Conservation (phyloP, 768 basidiomycete genomes). For the Suillus subaureus region DNA sequence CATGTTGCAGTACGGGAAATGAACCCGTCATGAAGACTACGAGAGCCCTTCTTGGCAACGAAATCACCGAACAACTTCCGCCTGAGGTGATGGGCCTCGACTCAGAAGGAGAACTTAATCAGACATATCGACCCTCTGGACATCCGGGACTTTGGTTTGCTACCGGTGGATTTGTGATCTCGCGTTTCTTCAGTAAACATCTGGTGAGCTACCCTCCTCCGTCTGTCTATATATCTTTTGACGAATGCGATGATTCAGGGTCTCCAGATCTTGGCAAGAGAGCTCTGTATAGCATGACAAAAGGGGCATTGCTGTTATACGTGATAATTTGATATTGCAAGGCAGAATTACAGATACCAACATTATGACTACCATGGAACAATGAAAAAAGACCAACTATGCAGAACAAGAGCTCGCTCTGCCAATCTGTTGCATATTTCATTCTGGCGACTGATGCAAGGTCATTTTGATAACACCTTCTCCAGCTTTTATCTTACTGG, state of each 20-base stretch:
- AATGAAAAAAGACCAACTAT: slow-evolving; percentile 62
- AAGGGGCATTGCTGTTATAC: neutral
- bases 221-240: neutral
- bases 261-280: neutral
- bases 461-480: no score
- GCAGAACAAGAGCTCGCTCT: slow-evolving; percentile 57
- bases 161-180: neutral
- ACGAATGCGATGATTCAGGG: neutral
- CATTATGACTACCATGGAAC: slow-evolving; percentile 53
- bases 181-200: neutral
- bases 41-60: neutral
- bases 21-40: neutral
- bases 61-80: neutral
- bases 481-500: no score
- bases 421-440: slow-evolving; percentile 95
- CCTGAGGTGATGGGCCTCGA: neutral
- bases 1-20: neutral
- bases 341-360: neutral
- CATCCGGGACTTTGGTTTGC: slow-evolving; percentile 3
- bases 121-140: neutral
- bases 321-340: neutral
- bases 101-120: slow-evolving; percentile 1
- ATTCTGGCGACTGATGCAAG: slow-evolving; percentile 63
- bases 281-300: neutral
- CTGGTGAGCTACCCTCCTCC: neutral